phyloP scores from a whole-genome alignment of 169 alveolate species.

The Plasmodium sp. region DNA sequence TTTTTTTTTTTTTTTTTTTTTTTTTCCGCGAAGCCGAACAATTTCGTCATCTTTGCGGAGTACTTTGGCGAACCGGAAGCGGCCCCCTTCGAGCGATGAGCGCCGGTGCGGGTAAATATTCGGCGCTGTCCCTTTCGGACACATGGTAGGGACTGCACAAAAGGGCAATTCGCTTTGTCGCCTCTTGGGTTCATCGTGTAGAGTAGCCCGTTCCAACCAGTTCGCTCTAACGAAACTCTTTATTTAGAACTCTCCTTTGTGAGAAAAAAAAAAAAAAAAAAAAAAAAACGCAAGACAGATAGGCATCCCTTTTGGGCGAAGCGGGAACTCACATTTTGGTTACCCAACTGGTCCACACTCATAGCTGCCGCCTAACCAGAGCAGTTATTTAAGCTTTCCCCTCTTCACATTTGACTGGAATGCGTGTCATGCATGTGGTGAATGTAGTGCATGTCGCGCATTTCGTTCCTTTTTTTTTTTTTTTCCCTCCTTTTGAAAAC shows the following conservation, averaged over 20 bases:
- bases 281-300: not conserved
- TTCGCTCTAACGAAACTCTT: not conserved
- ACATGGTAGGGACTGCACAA: not conserved
- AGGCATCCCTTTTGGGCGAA: not conserved
- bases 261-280: not conserved
- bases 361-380: not conserved
- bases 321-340: not conserved
- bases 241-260: not conserved
- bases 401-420: not conserved
- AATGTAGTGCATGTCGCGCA: no score
- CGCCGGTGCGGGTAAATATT: not conserved
- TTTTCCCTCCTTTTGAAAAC: not conserved
- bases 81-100: not conserved
- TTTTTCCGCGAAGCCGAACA: slow-evolving; percentile 47
- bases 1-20: not conserved
- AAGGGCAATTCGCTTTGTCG: not conserved
- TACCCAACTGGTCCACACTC: not conserved
- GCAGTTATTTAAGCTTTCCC: not conserved
- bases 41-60: slow-evolving; percentile 28
- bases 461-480: not conserved
- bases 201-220: not conserved
- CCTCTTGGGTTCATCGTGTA: not conserved
- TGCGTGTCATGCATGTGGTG: not conserved
- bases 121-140: not conserved
- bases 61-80: slow-evolving; percentile 5